These are phyloP conservation scores for Vitrella brassicaformis DNA, from an alignment of 73 alveolate species.

Conservation along the genomic window DNA sequence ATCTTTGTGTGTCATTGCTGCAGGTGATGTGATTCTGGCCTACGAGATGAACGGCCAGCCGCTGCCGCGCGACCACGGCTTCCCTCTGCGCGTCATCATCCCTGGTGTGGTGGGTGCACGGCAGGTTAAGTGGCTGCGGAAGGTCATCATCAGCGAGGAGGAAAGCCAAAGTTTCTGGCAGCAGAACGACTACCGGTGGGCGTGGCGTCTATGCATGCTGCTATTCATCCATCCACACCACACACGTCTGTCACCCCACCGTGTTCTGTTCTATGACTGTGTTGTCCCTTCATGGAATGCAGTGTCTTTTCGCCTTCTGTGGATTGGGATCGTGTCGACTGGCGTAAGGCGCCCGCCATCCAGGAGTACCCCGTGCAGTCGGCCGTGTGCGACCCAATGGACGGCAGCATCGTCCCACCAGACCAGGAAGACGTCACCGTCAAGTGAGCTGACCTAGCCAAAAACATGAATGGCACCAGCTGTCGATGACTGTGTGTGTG, in stretches of 20 bases:
- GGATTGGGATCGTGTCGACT: too few relatives aligned
- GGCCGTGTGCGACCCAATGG: conserved; percentile 12
- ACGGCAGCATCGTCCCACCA: conserved; percentile 6
- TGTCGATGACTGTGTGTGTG: neutral
- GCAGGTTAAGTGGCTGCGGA: conserved; percentile 43
- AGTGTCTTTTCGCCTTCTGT: too few relatives aligned
- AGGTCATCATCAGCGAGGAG: conserved; percentile 9
- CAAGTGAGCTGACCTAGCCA: neutral
- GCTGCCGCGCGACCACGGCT: conserved; percentile 58
- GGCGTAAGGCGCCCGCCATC: conserved; percentile 5
- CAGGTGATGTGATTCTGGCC: conserved; percentile 52
- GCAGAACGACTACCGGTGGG: conserved; percentile 32
- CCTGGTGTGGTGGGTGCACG: conserved; percentile 62
- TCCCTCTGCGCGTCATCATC: conserved; percentile 54
- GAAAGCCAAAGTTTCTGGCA: conserved; percentile 31
- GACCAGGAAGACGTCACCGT: conserved; percentile 3
- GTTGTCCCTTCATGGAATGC: too few relatives aligned
- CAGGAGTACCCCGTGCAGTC: conserved; percentile 32
- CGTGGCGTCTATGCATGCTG: conserved; percentile 15
- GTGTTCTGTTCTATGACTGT: too few relatives aligned
- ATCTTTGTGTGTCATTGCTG: neutral
- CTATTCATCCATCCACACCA: too few relatives aligned
- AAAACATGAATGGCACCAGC: neutral
- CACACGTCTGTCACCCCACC: too few relatives aligned
- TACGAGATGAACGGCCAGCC: conserved; percentile 58